phyloP scores from a whole-genome alignment of 805 yeast species.

The Kregervanrija fluxuum region DNA sequence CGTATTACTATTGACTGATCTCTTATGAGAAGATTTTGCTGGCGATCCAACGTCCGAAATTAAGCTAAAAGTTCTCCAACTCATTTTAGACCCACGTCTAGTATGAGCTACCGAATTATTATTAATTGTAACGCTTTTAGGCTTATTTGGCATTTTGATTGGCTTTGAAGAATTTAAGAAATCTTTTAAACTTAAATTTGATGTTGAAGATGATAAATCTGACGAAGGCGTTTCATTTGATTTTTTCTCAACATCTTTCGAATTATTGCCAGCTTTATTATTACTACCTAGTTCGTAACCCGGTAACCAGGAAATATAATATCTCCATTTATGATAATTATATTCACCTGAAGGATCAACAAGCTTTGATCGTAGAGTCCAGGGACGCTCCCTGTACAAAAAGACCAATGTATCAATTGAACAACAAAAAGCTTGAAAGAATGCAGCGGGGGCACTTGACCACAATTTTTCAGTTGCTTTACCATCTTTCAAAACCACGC shows the following conservation, averaged over 20 bases:
- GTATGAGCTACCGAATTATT: slow-evolving; percentile 1
- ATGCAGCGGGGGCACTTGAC: slow-evolving; percentile 61
- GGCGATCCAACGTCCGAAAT: slow-evolving; percentile 17
- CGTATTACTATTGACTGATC: slow-evolving; percentile 1
- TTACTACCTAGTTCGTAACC: slow-evolving; percentile 13
- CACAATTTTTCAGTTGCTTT: slow-evolving; percentile 50
- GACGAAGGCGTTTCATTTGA: background rate
- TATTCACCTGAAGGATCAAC: slow-evolving; percentile 17
- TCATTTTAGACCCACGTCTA: slow-evolving; percentile 19
- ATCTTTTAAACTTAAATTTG: background rate
- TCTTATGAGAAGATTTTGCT: slow-evolving; percentile 2
- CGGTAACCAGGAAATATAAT: slow-evolving; percentile 21
- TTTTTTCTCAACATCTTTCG: background rate
- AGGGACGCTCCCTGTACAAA: slow-evolving; percentile 70
- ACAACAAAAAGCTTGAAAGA: slow-evolving; percentile 76
- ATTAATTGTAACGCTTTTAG: background rate
- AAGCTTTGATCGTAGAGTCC: slow-evolving; percentile 36
- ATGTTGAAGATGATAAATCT: background rate
- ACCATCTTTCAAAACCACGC: slow-evolving; percentile 39
- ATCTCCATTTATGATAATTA: slow-evolving; percentile 16
- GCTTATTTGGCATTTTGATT: background rate
- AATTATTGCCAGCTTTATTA: background rate
- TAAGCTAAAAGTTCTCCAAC: slow-evolving; percentile 17
- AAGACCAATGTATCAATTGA: slow-evolving; percentile 72
- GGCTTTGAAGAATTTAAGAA: background rate